Evolutionary conservation across 371 early-diverging fungal species (phyloP).

Genomic region (Mortierella sp.): DNA sequence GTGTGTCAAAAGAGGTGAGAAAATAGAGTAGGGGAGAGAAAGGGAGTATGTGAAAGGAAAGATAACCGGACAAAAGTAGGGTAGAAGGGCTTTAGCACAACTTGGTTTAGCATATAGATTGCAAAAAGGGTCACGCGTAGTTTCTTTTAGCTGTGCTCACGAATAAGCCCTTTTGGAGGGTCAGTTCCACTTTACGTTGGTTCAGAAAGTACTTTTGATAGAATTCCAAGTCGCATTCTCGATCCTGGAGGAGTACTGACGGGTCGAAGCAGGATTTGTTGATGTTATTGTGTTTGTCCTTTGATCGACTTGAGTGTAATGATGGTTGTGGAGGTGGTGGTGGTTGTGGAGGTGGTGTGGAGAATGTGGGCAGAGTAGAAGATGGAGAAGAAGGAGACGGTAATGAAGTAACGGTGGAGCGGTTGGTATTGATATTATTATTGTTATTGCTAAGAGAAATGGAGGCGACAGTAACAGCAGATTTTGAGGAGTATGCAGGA

Average conservation of each 20-base stretch:
- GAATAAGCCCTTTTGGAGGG: neutral
- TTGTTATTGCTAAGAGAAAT: neutral
- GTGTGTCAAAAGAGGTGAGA: neutral
- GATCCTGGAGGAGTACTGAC: constrained; percentile 40
- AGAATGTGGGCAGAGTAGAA: neutral
- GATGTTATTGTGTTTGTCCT: neutral
- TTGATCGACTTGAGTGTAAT: neutral
- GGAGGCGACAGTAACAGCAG: neutral
- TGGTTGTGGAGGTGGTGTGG: neutral
- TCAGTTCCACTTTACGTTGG: constrained; percentile 3
- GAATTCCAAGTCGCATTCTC: constrained; percentile 46
- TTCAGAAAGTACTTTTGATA: constrained; percentile 17
- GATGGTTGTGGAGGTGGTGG: neutral
- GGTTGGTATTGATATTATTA: neutral
- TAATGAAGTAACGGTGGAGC: neutral
- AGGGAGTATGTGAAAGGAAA: neutral
- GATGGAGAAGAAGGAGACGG: neutral
- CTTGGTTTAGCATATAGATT: neutral
- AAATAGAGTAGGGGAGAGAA: neutral
- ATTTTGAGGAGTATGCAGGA: neutral
- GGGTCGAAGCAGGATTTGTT: constrained; percentile 14
- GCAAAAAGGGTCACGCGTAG: neutral
- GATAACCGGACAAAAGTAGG: neutral
- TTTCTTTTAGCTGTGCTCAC: constrained; percentile 28
- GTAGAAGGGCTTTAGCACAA: neutral